phyloP scores from a whole-genome alignment of 208 protist species.

The Acanthamoeba lenticulata region DNA sequence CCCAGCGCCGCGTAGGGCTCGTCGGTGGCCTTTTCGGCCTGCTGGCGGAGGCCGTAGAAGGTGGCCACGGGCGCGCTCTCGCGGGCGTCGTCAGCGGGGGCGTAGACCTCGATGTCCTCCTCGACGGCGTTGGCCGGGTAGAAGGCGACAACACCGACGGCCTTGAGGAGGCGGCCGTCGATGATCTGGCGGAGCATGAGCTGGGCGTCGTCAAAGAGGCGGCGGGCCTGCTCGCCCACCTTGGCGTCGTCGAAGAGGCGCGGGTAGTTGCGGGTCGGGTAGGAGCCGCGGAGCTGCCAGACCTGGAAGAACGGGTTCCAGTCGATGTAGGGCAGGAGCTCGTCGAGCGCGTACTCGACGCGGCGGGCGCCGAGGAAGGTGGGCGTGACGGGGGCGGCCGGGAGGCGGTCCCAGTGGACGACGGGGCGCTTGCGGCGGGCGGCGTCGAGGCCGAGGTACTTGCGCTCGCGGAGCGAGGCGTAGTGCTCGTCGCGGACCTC shows the following conservation, averaged over 20 bases:
- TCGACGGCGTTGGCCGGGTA: conserved; percentile 92
- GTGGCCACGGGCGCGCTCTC: conserved; percentile 68
- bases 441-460: conserved; percentile 80
- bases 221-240: conserved; percentile 92
- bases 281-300: conserved; percentile 94
- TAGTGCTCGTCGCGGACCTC: conserved; percentile 95
- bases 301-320: conserved; percentile 94
- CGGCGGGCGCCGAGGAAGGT: conserved; percentile 87
- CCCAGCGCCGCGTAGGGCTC: conserved; percentile 92
- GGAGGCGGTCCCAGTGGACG: not conserved
- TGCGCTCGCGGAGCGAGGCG: conserved; percentile 91
- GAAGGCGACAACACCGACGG: conserved; percentile 89
- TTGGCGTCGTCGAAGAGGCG: conserved; percentile 96
- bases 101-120: conserved; percentile 94
- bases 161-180: conserved; percentile 88
- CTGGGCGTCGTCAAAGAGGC: conserved; percentile 93
- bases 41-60: conserved; percentile 93
- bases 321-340: conserved; percentile 94
- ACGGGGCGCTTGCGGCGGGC: conserved; percentile 15
- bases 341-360: conserved; percentile 90
- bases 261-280: conserved; percentile 95
- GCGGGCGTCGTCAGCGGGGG: conserved; percentile 80
- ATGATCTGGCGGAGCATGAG: conserved; percentile 91
- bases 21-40: conserved; percentile 92
- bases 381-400: conserved; percentile 53